These are phyloP conservation scores for Arxiozyma slooffiae DNA, from an alignment of 1,139 yeast species.

Conservation along the genomic window DNA sequence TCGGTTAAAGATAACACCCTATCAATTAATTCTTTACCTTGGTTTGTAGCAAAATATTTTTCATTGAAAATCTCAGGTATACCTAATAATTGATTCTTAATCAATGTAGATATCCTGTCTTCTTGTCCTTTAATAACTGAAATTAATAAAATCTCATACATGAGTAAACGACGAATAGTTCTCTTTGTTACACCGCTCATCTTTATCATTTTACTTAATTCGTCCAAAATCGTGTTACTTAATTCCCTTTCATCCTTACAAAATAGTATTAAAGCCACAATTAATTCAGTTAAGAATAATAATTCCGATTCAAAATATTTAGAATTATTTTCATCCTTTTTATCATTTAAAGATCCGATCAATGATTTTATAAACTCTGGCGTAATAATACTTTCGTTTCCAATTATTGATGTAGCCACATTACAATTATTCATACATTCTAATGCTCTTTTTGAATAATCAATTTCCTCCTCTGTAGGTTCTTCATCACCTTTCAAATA, in stretches of 20 bases:
- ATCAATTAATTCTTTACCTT: constrained; percentile 43
- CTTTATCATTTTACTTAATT: constrained; percentile 15
- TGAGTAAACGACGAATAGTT: constrained; percentile 21
- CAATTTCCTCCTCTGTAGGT: constrained; percentile 88
- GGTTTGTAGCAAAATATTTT: constrained; percentile 24
- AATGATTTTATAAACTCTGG: constrained; percentile 29
- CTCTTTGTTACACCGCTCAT: constrained; percentile 18
- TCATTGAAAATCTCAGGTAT: constrained; percentile 27
- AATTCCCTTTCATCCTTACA: constrained; percentile 35
- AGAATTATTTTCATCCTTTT: constrained; percentile 29
- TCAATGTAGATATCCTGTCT: constrained; percentile 9
- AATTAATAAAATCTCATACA: constrained; percentile 26
- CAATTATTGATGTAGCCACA: constrained; percentile 33
- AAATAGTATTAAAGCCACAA: constrained; percentile 42
- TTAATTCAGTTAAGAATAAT: constrained; percentile 46
- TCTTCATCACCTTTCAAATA: constrained; percentile 90
- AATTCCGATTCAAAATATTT: constrained; percentile 46
- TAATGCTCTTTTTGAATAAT: constrained; percentile 67
- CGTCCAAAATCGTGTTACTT: constrained; percentile 17
- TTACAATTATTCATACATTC: constrained; percentile 64
- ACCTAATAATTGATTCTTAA: constrained; percentile 17
- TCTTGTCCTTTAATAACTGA: constrained; percentile 24
- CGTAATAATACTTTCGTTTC: constrained; percentile 20
- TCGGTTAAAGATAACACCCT: constrained; percentile 47
- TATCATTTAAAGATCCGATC: constrained; percentile 25